These are phyloP conservation scores for Wickerhamiella pararugosa DNA, from an alignment of 1,139 yeast genomes.

Conservation along the genomic window DNA sequence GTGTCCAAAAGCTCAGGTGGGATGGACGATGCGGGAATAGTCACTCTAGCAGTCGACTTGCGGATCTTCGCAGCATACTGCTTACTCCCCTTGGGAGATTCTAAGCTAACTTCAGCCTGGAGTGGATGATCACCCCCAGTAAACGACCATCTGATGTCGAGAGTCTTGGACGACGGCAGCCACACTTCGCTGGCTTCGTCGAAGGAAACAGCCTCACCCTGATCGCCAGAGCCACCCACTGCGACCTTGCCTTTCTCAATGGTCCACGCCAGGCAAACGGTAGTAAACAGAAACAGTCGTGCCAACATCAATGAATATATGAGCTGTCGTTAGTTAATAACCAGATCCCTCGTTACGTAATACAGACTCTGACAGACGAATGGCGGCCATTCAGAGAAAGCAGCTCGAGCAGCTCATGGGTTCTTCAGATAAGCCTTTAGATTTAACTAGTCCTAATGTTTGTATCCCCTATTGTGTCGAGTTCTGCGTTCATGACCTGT, in stretches of 20 bases:
- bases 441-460: conserved; percentile 47
- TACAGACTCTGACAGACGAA: not conserved
- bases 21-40: conserved; percentile 19
- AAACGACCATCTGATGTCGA: conserved; percentile 13
- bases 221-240: conserved; percentile 17
- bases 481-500: conserved; percentile 76
- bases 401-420: conserved; percentile 79
- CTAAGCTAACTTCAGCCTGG: conserved; percentile 10
- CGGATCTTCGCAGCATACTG: conserved; percentile 11
- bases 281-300: too few relatives aligned
- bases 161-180: conserved; percentile 11
- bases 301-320: too few relatives aligned
- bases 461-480: conserved; percentile 78
- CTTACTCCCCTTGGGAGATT: conserved; percentile 4
- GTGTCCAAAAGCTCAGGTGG: conserved; percentile 18
- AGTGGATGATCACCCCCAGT: conserved; percentile 9
- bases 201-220: conserved; percentile 12
- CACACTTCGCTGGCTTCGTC: conserved; percentile 11
- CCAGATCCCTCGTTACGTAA: too few relatives aligned
- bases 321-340: too few relatives aligned
- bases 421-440: conserved; percentile 24
- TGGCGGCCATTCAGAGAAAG: conserved; percentile 54
- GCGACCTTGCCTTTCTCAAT: conserved; percentile 20
- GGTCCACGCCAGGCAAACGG: conserved; percentile 9
- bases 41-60: conserved; percentile 18